These are phyloP conservation scores for Pseudocercospora ulei DNA, from an alignment of 2,329 filamentous ascomycete species.

Conservation along the genomic window DNA sequence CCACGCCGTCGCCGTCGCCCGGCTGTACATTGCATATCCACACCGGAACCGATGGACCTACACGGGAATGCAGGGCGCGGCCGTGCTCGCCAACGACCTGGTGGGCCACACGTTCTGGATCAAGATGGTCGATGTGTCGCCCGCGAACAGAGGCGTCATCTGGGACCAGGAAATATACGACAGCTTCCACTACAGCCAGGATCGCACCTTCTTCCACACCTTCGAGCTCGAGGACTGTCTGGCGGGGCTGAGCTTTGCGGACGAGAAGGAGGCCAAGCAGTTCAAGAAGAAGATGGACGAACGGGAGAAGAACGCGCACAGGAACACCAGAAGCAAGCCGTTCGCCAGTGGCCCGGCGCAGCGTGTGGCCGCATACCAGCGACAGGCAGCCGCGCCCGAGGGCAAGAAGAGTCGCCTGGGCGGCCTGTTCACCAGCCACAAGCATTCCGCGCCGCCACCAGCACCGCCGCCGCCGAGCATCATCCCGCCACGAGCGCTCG, in stretches of 20 bases:
- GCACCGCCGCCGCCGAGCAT: conserved; percentile 40
- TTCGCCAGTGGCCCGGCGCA: conserved; percentile 26
- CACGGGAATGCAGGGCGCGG: conserved; percentile 83
- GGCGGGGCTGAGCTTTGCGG: conserved; percentile 87
- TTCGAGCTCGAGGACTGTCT: conserved; percentile 92
- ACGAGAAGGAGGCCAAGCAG: conserved; percentile 94
- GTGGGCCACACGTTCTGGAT: conserved; percentile 96
- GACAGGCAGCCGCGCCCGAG: conserved; percentile 14
- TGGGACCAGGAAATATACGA: conserved; percentile 99
- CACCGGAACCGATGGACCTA: conserved; percentile 81
- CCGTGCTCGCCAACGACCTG: conserved; percentile 82
- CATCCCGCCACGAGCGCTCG: conserved; percentile 41
- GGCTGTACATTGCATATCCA: conserved; percentile 86
- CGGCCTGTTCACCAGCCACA: conserved; percentile 25
- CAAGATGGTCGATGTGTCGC: conserved; percentile 93
- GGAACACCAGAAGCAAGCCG: conserved; percentile 22
- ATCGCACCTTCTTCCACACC: conserved; percentile 93
- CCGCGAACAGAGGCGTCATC: conserved; percentile 71
- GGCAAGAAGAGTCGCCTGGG: conserved; percentile 23
- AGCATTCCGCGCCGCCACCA: conserved; percentile 30
- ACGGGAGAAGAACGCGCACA: conserved; percentile 12
- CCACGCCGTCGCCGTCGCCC: conserved; percentile 83
- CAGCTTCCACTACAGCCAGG: conserved; percentile 87
- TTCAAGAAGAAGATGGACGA: conserved; percentile 92
- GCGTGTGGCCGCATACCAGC: conserved; percentile 11